A percentile compares a stretch with the other conserved stretches of the same genome.
Evolutionary conservation across 768 basidiomycete species (phyloP).

Genomic region (Leccinum longicurvipes): DNA sequence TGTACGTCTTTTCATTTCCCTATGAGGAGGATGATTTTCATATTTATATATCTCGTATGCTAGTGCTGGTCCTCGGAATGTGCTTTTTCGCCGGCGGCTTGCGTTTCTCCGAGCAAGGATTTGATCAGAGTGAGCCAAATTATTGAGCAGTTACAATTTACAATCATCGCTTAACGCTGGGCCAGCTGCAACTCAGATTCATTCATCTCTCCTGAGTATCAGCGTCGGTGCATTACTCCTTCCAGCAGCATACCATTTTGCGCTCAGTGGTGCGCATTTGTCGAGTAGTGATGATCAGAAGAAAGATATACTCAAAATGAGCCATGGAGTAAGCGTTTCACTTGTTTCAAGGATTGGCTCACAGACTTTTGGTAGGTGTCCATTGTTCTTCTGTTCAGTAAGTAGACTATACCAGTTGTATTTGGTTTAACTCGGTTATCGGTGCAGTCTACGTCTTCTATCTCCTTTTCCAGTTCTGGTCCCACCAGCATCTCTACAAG

Average conservation of each 20-base stretch:
- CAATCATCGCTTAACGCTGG: constrained; percentile 2
- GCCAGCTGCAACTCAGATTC: constrained; percentile 60
- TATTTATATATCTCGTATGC: constrained; percentile 2
- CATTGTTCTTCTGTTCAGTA: constrained; percentile 51
- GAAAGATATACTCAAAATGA: constrained; percentile 45
- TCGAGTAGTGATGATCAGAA: constrained; percentile 33
- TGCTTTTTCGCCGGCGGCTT: constrained; percentile 86
- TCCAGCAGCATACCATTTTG: constrained; percentile 76
- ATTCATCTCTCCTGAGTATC: constrained; percentile 71
- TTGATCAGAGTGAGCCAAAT: constrained; percentile 57
- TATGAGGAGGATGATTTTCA: constrained; percentile 1
- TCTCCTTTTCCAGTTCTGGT: constrained; percentile 55
- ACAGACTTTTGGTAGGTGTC: constrained; percentile 36
- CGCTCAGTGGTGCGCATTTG: constrained; percentile 29
- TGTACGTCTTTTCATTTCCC: constrained; percentile 34
- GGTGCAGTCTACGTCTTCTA: constrained; percentile 47
- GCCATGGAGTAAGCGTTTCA: constrained; percentile 43
- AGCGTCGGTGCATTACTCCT: constrained; percentile 78
- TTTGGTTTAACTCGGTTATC: not conserved
- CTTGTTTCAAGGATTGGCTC: not conserved
- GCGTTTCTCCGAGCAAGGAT: constrained; percentile 76
- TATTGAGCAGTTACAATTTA: not conserved
- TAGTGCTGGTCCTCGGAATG: constrained; percentile 84
- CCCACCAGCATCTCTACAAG: constrained; percentile 51
- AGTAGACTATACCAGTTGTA: constrained; percentile 16